A percentile compares a stretch with the other conserved stretches of the same genome.
These are phyloP conservation scores for Scorias spongiosa DNA, from an alignment of 2,329 filamentous ascomycete species.

Conservation along the genomic window DNA sequence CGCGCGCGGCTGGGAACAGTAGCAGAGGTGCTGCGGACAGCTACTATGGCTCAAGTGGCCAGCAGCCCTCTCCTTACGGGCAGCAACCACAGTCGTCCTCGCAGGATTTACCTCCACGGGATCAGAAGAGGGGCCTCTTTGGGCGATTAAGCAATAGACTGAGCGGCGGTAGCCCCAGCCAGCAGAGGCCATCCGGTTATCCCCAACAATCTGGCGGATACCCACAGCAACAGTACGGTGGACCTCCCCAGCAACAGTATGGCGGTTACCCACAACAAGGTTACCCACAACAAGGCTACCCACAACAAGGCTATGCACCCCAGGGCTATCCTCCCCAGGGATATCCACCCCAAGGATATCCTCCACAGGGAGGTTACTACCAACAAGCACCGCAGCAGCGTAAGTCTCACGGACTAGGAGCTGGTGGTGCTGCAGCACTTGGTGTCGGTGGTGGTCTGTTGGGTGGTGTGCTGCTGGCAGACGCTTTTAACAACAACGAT, in stretches of 20 bases:
- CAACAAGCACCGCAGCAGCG: constrained; percentile 10
- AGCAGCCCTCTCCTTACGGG: background rate
- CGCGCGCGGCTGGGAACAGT: constrained; percentile 23
- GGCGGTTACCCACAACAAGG: constrained; percentile 11
- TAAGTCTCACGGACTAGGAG: constrained; percentile 43
- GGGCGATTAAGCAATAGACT: constrained; percentile 39
- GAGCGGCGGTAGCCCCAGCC: constrained; percentile 10
- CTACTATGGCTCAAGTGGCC: constrained; percentile 28
- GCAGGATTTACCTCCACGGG: constrained; percentile 9
- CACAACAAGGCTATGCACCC: background rate
- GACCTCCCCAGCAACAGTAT: constrained; percentile 19
- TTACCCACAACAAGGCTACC: constrained; percentile 1
- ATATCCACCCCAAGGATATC: constrained; percentile 7
- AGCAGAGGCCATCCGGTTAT: constrained; percentile 10
- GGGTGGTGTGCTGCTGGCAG: constrained; percentile 57
- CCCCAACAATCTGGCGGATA: constrained; percentile 17
- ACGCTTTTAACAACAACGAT: constrained; percentile 47
- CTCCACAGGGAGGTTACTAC: constrained; percentile 15
- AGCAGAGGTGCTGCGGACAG: constrained; percentile 27
- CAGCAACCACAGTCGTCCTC: constrained; percentile 1
- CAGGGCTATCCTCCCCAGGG: background rate
- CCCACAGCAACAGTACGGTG: constrained; percentile 19
- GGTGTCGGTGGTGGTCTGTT: constrained; percentile 70
- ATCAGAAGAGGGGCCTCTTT: constrained; percentile 29
- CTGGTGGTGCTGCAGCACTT: constrained; percentile 57